These are phyloP conservation scores for Chaetomium cochliodes DNA, from an alignment of 495 filamentous ascomycete species.

Conservation along the genomic window DNA sequence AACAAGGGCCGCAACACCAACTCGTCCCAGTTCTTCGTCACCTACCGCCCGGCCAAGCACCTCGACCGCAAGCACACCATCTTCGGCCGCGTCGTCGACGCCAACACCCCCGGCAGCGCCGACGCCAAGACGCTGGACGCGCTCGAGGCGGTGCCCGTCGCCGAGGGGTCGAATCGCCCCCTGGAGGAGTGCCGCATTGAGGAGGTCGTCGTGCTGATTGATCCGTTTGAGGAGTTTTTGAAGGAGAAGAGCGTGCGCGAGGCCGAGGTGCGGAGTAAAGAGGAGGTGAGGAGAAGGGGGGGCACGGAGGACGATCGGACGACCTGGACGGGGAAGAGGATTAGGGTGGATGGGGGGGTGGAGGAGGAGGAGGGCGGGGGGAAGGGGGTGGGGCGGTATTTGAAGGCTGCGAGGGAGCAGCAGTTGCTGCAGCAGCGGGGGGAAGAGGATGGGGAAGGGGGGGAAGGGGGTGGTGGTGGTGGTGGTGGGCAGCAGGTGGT, in stretches of 20 bases:
- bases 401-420: constrained; percentile 34
- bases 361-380: constrained; percentile 46
- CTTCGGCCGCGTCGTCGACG: constrained; percentile 81
- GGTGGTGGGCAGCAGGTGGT: constrained; percentile 44
- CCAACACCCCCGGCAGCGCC: constrained; percentile 64
- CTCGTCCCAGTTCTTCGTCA: constrained; percentile 92
- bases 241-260: constrained; percentile 59
- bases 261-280: constrained; percentile 50
- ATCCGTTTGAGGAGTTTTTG: constrained; percentile 92
- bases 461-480: constrained; percentile 56
- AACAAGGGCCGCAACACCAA: constrained; percentile 99
- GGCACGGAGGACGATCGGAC: constrained; percentile 76
- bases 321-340: constrained; percentile 89
- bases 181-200: constrained; percentile 72
- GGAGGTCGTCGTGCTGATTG: constrained; percentile 83
- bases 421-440: constrained; percentile 29
- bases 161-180: constrained; percentile 65
- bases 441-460: constrained; percentile 38
- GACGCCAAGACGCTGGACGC: constrained; percentile 47
- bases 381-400: constrained; percentile 74
- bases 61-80: constrained; percentile 96
- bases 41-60: constrained; percentile 77
- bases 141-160: constrained; percentile 66
- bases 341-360: constrained; percentile 58
- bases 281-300: constrained; percentile 49